Percentiles rank a stretch among this genome's conserved stretches.
These are phyloP conservation scores for Pseudozyma hubeiensis DNA, from an alignment of 1,284 basidiomycete species.

Conservation along the genomic window DNA sequence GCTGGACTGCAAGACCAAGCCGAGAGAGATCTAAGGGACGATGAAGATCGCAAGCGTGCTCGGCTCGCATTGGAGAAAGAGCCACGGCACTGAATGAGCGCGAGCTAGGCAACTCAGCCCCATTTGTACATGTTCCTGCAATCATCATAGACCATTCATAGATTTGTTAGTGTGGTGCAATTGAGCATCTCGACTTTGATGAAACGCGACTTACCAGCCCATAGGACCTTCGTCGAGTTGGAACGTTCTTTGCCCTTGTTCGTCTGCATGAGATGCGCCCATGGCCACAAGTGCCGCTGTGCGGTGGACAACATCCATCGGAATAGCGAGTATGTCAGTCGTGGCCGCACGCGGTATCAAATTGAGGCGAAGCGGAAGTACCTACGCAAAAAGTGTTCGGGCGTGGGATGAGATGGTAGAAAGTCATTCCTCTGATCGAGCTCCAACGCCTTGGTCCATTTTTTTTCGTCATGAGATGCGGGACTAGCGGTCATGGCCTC, in stretches of 20 bases:
- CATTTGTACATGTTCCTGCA: constrained; percentile 61
- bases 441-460: constrained; percentile 30
- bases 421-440: constrained; percentile 39
- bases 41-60: constrained; percentile 42
- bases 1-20: constrained; percentile 54
- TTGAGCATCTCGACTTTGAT: not conserved
- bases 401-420: constrained; percentile 38
- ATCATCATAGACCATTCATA: constrained; percentile 15
- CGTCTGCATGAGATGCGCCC: constrained; percentile 38
- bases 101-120: constrained; percentile 24
- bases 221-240: constrained; percentile 44
- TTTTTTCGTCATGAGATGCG: constrained; percentile 16
- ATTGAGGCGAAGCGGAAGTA: not conserved
- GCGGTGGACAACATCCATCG: not conserved
- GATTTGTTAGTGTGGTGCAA: not conserved
- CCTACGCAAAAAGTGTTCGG: constrained; percentile 53
- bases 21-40: constrained; percentile 35
- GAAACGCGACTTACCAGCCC: constrained; percentile 40
- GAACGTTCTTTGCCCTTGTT: constrained; percentile 38
- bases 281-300: constrained; percentile 43
- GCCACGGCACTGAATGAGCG: not conserved
- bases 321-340: not conserved
- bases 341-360: not conserved
- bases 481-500: constrained; percentile 32
- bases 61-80: constrained; percentile 37